These are phyloP conservation scores for Dictyostelium capitatum DNA, from an alignment of 78 protist species.

Conservation along the genomic window DNA sequence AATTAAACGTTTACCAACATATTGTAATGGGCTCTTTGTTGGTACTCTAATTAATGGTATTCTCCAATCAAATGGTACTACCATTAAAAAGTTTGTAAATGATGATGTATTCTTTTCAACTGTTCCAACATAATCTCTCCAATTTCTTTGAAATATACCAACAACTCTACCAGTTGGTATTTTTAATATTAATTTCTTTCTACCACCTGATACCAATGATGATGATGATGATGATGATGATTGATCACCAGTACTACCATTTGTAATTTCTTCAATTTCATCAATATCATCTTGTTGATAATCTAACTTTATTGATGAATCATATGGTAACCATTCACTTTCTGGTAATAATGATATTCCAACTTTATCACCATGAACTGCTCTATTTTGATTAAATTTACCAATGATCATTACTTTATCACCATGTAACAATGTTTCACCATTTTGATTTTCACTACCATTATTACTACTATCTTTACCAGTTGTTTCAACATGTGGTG, in stretches of 20 bases:
- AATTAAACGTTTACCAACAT: slow-evolving; percentile 51
- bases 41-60: slow-evolving; percentile 84
- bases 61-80: slow-evolving; percentile 70
- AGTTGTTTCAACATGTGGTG: too few species aligned
- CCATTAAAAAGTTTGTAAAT: slow-evolving; percentile 27
- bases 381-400: slow-evolving; percentile 35
- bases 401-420: slow-evolving; percentile 62
- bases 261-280: not conserved
- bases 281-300: not conserved
- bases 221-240: not conserved
- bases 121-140: slow-evolving; percentile 83
- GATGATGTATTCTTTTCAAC: slow-evolving; percentile 21
- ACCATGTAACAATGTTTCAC: not conserved
- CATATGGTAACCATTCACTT: slow-evolving; percentile 32
- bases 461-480: not conserved
- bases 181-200: not conserved
- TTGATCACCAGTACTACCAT: too few species aligned
- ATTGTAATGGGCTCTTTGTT: slow-evolving; percentile 50
- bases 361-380: slow-evolving; percentile 73
- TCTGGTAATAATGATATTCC: slow-evolving; percentile 55
- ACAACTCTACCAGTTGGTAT: slow-evolving; percentile 72
- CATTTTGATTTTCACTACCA: not conserved
- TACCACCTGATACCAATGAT: not conserved
- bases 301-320: not conserved
- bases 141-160: slow-evolving; percentile 77